Conservation (phyloP, 495 filamentous ascomycete genomes). For the Neurospora cerealis region DNA sequence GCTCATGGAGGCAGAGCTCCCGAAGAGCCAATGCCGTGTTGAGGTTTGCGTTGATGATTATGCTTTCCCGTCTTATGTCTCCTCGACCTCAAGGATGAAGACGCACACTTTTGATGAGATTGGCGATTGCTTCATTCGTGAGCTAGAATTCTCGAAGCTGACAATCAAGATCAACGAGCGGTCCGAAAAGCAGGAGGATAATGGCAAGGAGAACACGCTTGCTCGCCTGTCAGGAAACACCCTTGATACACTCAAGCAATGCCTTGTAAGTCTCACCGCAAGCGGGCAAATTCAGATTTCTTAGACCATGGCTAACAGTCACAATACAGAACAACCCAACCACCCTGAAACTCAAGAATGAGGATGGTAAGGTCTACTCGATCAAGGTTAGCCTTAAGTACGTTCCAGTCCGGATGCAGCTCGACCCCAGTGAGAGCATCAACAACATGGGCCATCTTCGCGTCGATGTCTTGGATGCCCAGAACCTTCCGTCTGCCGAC, state of each 20-base stretch:
- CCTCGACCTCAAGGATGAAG: constrained; percentile 57
- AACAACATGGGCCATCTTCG: constrained; percentile 95
- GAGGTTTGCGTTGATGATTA: constrained; percentile 94
- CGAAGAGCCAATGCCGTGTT: constrained; percentile 63
- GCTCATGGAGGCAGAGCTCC: constrained; percentile 76
- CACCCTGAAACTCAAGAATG: constrained; percentile 61
- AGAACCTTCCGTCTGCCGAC: constrained; percentile 82
- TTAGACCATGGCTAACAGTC: constrained; percentile 5
- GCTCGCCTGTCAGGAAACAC: constrained; percentile 82
- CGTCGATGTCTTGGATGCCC: constrained; percentile 81
- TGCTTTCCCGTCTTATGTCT: constrained; percentile 81
- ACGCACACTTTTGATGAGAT: constrained; percentile 71
- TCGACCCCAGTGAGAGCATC: constrained; percentile 91
- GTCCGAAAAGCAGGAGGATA: constrained; percentile 60
- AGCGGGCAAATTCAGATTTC: neutral
- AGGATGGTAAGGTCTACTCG: constrained; percentile 65
- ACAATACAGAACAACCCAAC: constrained; percentile 70
- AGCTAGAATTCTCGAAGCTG: constrained; percentile 89
- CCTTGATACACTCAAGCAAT: constrained; percentile 73
- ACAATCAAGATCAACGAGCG: constrained; percentile 75
- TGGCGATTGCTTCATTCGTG: constrained; percentile 91
- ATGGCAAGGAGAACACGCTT: constrained; percentile 57
- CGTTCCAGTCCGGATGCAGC: constrained; percentile 83
- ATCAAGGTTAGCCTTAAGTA: constrained; percentile 89
- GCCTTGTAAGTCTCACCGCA: constrained; percentile 49